These are phyloP conservation scores for Schwanniomyces vanrijiae DNA, from an alignment of 805 yeast species.

Conservation along the genomic window DNA sequence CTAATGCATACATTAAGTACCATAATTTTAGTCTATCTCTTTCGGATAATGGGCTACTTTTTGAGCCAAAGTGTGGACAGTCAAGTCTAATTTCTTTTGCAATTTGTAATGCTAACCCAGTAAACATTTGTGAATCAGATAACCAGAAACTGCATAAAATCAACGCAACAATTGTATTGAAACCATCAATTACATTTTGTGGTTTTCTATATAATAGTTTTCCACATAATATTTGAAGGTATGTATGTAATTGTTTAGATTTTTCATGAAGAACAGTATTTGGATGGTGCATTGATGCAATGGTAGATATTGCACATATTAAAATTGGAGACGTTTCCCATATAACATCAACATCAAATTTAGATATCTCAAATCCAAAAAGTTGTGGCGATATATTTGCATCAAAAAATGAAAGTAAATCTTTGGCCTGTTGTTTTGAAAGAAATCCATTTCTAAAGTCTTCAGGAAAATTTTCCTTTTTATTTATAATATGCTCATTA, in stretches of 20 bases:
- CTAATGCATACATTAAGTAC: conserved; percentile 64
- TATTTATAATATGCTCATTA: neutral
- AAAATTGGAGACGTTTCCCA: conserved; percentile 60
- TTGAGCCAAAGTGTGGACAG: conserved; percentile 18
- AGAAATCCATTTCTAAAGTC: conserved; percentile 36
- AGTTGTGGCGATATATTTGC: conserved; percentile 59
- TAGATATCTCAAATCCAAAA: conserved; percentile 61
- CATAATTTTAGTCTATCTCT: conserved; percentile 57
- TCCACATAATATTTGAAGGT: conserved; percentile 35
- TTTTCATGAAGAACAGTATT: conserved; percentile 25
- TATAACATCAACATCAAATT: conserved; percentile 46
- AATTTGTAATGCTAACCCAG: conserved; percentile 66
- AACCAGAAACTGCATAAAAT: conserved; percentile 71
- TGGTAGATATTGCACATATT: conserved; percentile 59
- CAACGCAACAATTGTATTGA: conserved; percentile 61
- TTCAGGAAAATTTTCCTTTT: neutral
- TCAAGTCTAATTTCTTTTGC: conserved; percentile 56
- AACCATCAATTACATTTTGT: conserved; percentile 47
- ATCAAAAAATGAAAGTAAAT: conserved; percentile 52
- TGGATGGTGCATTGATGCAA: conserved; percentile 63
- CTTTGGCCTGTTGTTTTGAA: conserved; percentile 41
- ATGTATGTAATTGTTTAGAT: conserved; percentile 25
- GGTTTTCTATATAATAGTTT: conserved; percentile 36
- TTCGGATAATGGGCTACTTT: conserved; percentile 14
- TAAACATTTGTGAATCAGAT: conserved; percentile 61